A percentile compares a stretch with the other conserved stretches of the same genome.
phyloP scores from a whole-genome alignment of 371 early-diverging fungal genomes.

The Nosema muscidifuracis region DNA sequence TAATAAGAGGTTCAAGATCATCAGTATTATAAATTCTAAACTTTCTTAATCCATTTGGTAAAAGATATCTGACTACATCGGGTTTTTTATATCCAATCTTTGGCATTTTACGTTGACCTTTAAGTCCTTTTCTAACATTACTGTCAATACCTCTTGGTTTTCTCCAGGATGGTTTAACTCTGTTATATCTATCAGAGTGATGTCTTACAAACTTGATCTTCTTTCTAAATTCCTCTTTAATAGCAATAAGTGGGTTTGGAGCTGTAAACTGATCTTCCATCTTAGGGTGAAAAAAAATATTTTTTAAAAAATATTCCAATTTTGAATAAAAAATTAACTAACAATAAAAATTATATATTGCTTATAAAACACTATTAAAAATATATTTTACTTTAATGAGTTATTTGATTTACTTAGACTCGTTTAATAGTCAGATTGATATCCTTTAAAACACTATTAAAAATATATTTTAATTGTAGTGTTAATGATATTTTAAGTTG shows the following conservation, averaged over 20 bases:
- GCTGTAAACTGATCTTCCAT: slow-evolving; percentile 19
- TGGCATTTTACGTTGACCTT: slow-evolving; percentile 95
- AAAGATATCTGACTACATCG: slow-evolving; percentile 82
- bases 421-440: too few relatives aligned
- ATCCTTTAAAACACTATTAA: too few relatives aligned
- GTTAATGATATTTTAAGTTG: too few relatives aligned
- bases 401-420: too few relatives aligned
- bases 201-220: slow-evolving; percentile 96
- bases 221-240: slow-evolving; percentile 65
- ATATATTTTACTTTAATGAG: too few relatives aligned
- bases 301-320: neutral
- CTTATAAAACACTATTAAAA: too few relatives aligned
- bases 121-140: slow-evolving; percentile 92
- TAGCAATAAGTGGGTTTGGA: slow-evolving; percentile 39
- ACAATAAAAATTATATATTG: too few relatives aligned
- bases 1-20: slow-evolving; percentile 88
- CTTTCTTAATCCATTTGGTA: slow-evolving; percentile 96
- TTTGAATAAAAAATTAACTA: too few relatives aligned
- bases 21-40: slow-evolving; percentile 81
- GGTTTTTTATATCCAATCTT: slow-evolving; percentile 77
- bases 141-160: slow-evolving; percentile 99
- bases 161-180: slow-evolving; percentile 84
- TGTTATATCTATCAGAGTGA: slow-evolving; percentile 82
- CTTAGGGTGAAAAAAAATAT: slow-evolving; percentile 27
- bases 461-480: too few relatives aligned